Percentiles rank a stretch among this genome's conserved stretches.
phyloP scores from a whole-genome alignment of 441 rosid genomes.

The Adansonia grandidieri region DNA sequence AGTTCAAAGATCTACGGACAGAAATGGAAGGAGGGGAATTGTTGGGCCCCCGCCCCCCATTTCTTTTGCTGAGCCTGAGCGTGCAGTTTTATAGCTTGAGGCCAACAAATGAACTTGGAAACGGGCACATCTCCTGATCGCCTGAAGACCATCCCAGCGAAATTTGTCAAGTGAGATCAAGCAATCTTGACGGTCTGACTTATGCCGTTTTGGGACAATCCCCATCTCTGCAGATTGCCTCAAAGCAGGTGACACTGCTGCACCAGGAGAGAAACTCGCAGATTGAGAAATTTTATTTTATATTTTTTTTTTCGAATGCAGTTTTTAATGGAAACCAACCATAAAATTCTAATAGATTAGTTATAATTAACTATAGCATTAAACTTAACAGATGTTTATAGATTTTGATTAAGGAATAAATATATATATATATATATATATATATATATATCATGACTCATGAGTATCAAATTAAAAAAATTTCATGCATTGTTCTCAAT shows the following conservation, averaged over 20 bases:
- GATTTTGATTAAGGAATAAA: no score
- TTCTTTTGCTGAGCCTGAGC: neutral
- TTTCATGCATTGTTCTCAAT: no score
- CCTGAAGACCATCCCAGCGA: neutral
- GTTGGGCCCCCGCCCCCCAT: neutral
- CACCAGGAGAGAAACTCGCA: neutral
- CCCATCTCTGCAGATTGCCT: neutral
- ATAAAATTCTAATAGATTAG: no score
- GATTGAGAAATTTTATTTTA: neutral
- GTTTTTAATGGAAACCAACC: neutral
- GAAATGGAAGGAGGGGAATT: no score
- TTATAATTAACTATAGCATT: no score
- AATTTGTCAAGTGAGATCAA: constrained; percentile 17
- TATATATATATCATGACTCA: no score
- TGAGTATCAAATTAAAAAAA: no score
- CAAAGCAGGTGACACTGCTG: neutral
- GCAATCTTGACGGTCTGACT: constrained; percentile 32
- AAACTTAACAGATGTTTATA: no score
- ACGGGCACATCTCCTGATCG: neutral
- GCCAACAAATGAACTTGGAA: neutral
- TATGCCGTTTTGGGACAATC: neutral
- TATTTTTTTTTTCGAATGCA: neutral
- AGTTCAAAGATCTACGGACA: neutral
- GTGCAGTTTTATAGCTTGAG: neutral
- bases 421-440: no score